Evolutionary conservation across 169 alveolate genomes (phyloP).

Genomic region (Cryptosporidium ryanae): DNA sequence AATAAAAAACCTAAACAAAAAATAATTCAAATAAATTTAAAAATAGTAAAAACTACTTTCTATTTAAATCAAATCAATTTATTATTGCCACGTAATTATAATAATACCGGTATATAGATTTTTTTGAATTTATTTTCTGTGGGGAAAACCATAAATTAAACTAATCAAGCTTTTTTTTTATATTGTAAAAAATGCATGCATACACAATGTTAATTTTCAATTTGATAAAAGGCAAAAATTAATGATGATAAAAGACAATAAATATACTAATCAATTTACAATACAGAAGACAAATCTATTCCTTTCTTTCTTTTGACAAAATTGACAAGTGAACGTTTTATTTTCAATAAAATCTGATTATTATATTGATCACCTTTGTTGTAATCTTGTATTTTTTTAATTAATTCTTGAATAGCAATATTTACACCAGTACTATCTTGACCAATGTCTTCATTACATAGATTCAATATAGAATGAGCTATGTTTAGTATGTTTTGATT

Average conservation of each 20-base stretch:
- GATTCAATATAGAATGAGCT: slow-evolving; percentile 29
- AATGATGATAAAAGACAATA: not conserved
- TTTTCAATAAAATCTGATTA: slow-evolving; percentile 23
- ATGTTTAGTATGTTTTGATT: slow-evolving; percentile 38
- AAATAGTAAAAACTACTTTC: not conserved
- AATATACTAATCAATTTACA: not conserved
- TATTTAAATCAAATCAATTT: not conserved
- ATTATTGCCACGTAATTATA: slow-evolving; percentile 7
- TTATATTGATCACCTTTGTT: slow-evolving; percentile 1
- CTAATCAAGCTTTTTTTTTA: too few species aligned
- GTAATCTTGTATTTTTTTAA: slow-evolving; percentile 7
- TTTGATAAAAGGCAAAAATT: not conserved
- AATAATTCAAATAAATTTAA: too few species aligned
- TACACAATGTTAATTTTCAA: too few species aligned
- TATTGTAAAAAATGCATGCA: too few species aligned
- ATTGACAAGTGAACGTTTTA: slow-evolving; percentile 35
- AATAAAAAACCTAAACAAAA: not conserved
- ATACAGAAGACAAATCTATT: not conserved
- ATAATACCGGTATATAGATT: slow-evolving; percentile 17
- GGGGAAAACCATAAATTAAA: slow-evolving; percentile 2
- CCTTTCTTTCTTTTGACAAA: slow-evolving; percentile 6
- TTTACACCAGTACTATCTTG: not conserved
- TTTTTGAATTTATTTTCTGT: not conserved
- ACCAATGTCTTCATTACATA: not conserved
- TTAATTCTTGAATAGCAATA: not conserved